These are phyloP conservation scores for Helicocarpus griseus DNA, from an alignment of 2,329 filamentous ascomycete species.

Conservation along the genomic window DNA sequence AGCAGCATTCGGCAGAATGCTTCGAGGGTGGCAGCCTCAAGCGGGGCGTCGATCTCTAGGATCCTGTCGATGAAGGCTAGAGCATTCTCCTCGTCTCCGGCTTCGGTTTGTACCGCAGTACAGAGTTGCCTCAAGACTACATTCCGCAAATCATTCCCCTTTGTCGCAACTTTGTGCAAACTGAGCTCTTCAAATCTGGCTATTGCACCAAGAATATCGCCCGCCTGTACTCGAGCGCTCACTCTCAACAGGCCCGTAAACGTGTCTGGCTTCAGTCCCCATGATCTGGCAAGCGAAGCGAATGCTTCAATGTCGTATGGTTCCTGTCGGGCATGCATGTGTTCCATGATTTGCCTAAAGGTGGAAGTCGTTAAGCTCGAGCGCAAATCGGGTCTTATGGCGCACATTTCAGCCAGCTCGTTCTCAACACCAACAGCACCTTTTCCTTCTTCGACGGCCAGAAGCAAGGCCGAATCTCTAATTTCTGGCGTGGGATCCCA, in stretches of 20 bases:
- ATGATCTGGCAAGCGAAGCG: constrained; percentile 54
- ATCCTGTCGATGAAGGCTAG: constrained; percentile 64
- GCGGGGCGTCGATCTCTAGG: constrained; percentile 56
- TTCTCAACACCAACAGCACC: constrained; percentile 61
- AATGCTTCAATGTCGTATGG: constrained; percentile 65
- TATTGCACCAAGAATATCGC: constrained; percentile 55
- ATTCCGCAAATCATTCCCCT: constrained; percentile 61
- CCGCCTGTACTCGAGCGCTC: constrained; percentile 61
- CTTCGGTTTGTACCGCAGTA: constrained; percentile 61
- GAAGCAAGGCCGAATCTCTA: constrained; percentile 67
- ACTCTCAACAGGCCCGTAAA: constrained; percentile 66
- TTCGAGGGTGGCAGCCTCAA: constrained; percentile 66
- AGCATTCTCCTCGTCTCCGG: constrained; percentile 57
- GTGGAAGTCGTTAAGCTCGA: constrained; percentile 56
- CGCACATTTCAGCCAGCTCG: constrained; percentile 61
- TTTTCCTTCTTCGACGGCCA: constrained; percentile 63
- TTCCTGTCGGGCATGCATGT: constrained; percentile 61
- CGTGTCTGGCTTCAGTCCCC: constrained; percentile 57
- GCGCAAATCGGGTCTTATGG: constrained; percentile 33
- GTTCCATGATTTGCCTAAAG: constrained; percentile 66
- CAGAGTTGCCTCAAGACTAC: constrained; percentile 40
- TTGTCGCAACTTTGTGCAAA: constrained; percentile 43
- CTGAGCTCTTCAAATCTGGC: constrained; percentile 46
- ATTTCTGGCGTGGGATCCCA: constrained; percentile 43
- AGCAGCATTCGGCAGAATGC: constrained; percentile 66